phyloP scores from a whole-genome alignment of 352 stramenopile species.

The Phytopythium litorale region DNA sequence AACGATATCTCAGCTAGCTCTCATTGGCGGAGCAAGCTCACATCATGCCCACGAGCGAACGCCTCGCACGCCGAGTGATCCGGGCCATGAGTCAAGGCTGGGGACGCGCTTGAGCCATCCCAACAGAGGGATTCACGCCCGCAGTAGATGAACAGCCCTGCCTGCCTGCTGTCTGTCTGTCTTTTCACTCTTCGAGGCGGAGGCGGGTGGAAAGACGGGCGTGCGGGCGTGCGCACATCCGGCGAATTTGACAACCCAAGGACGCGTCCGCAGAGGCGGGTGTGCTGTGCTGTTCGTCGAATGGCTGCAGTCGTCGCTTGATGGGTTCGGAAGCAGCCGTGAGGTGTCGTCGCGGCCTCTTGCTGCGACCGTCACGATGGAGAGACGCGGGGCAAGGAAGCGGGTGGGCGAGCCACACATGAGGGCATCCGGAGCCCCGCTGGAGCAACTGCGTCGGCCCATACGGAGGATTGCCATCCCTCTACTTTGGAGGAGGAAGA shows the following conservation, averaged over 20 bases:
- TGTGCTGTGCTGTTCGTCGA: slow-evolving; percentile 1
- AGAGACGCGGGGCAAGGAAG: not conserved
- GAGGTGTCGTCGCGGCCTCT: not conserved
- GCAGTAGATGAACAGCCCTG: too few species aligned
- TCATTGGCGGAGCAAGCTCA: not conserved
- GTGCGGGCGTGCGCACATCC: not conserved
- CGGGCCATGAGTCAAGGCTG: not conserved
- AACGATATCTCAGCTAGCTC: slow-evolving; percentile 5
- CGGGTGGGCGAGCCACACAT: not conserved
- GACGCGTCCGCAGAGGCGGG: not conserved
- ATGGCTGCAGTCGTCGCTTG: not conserved
- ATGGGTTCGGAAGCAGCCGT: not conserved
- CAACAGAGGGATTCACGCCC: too few species aligned
- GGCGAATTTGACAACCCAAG: not conserved
- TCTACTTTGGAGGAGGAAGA: not conserved
- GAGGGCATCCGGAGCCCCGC: not conserved
- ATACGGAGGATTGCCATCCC: not conserved
- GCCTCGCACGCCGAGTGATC: not conserved
- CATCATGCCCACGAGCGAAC: not conserved
- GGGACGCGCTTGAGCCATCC: too few species aligned
- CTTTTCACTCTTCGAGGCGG: not conserved
- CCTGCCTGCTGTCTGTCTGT: not conserved
- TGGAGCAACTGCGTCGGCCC: not conserved
- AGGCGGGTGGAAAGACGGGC: not conserved
- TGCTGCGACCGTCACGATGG: not conserved